A percentile compares a stretch with the other conserved stretches of the same genome.
These are phyloP conservation scores for Penicillium dipodomyicola DNA, from an alignment of 495 filamentous ascomycete genomes.

Conservation along the genomic window DNA sequence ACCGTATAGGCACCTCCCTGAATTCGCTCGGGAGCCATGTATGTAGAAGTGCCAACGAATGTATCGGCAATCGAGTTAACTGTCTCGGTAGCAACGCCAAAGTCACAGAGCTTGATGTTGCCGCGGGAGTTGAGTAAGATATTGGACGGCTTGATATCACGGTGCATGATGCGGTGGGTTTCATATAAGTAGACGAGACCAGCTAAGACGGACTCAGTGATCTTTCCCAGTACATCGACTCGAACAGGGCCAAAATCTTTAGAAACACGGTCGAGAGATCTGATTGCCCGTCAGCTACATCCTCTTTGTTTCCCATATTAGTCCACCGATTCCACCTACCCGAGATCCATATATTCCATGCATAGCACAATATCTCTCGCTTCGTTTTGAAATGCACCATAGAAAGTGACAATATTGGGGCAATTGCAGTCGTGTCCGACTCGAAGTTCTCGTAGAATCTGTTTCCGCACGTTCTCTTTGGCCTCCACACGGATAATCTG, in stretches of 20 bases:
- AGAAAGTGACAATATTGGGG: constrained; percentile 94
- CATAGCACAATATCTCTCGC: constrained; percentile 97
- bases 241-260: constrained; percentile 91
- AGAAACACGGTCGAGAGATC: constrained; percentile 91
- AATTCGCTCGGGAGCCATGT: constrained; percentile 98
- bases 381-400: constrained; percentile 94
- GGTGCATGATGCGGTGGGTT: constrained; percentile 94
- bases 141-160: constrained; percentile 98
- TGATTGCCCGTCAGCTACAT: constrained; percentile 36
- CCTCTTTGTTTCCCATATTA: constrained; percentile 3
- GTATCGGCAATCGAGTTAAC: constrained; percentile 97
- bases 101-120: constrained; percentile 96
- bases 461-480: constrained; percentile 91
- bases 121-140: constrained; percentile 92
- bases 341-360: constrained; percentile 99
- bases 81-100: constrained; percentile 93
- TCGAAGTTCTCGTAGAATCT: constrained; percentile 92
- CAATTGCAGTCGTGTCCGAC: constrained; percentile 98
- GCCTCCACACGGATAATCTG: constrained; percentile 98
- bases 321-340: constrained; percentile 70
- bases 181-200: constrained; percentile 94
- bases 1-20: constrained; percentile 95
- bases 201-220: constrained; percentile 92
- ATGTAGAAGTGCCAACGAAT: constrained; percentile 96
- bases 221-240: constrained; percentile 99